phyloP scores from a whole-genome alignment of 2,329 filamentous ascomycete genomes.

The Pyrenochaeta sp. region DNA sequence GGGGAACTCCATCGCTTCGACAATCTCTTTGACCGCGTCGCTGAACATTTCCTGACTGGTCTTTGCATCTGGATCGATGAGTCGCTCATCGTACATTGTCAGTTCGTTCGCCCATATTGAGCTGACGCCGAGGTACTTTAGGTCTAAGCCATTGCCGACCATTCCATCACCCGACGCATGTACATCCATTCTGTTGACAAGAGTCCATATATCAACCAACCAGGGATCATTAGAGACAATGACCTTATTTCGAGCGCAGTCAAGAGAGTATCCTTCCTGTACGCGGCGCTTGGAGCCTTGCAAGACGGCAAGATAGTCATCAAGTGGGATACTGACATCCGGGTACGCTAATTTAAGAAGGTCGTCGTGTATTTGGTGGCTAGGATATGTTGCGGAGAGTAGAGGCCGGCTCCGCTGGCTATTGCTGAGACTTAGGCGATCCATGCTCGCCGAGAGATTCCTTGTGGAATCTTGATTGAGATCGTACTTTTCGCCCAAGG shows the following conservation, averaged over 20 bases:
- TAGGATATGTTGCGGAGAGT: slow-evolving; percentile 38
- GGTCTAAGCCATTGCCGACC: slow-evolving; percentile 71
- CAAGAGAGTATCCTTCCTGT: slow-evolving; percentile 63
- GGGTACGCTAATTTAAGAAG: slow-evolving; percentile 49
- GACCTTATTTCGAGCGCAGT: slow-evolving; percentile 70
- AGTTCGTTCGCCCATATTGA: slow-evolving; percentile 76
- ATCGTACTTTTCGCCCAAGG: slow-evolving; percentile 38
- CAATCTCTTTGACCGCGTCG: slow-evolving; percentile 67
- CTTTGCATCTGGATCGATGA: slow-evolving; percentile 47
- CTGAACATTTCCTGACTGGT: slow-evolving; percentile 65
- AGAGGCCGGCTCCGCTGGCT: slow-evolving; percentile 41
- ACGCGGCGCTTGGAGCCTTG: slow-evolving; percentile 62
- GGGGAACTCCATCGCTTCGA: slow-evolving; percentile 68
- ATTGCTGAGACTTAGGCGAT: slow-evolving; percentile 44
- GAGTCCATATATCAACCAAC: slow-evolving; percentile 81
- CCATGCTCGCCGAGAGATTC: slow-evolving; percentile 37
- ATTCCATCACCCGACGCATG: slow-evolving; percentile 74
- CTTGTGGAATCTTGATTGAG: slow-evolving; percentile 30
- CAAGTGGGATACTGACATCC: slow-evolving; percentile 39
- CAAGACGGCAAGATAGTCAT: slow-evolving; percentile 46
- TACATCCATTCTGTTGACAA: slow-evolving; percentile 72
- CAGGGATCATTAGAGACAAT: slow-evolving; percentile 77
- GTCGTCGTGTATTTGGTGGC: slow-evolving; percentile 48
- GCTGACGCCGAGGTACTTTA: slow-evolving; percentile 78
- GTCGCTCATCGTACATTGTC: slow-evolving; percentile 58